Evolutionary conservation across 2,329 filamentous ascomycete species (phyloP).

Genomic region (Neofusicoccum cordaticola): DNA sequence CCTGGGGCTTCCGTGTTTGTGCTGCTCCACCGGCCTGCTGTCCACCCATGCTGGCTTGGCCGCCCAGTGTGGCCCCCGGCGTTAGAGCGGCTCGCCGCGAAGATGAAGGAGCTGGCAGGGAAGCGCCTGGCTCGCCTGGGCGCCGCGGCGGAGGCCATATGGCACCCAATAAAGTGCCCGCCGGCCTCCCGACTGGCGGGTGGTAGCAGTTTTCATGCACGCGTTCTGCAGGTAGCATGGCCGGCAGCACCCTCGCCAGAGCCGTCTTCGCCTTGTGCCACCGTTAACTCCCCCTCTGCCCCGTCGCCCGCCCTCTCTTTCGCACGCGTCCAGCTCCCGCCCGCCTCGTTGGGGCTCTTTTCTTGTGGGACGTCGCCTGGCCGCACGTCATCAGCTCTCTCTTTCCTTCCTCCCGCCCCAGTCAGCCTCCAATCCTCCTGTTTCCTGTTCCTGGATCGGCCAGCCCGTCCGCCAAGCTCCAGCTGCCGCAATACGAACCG

Average conservation of each 20-base stretch:
- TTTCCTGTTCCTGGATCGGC: slow-evolving; percentile 17
- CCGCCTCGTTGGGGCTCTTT: not conserved
- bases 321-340: not conserved
- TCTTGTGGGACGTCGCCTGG: slow-evolving; percentile 13
- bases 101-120: not conserved
- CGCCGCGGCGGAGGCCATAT: not conserved
- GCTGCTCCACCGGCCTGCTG: slow-evolving; percentile 4
- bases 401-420: not conserved
- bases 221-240: slow-evolving; percentile 2
- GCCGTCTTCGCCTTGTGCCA: not conserved
- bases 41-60: not conserved
- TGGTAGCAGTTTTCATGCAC: not conserved
- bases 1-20: slow-evolving; percentile 7
- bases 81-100: not conserved
- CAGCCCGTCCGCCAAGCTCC: slow-evolving; percentile 12
- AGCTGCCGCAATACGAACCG: slow-evolving; percentile 12
- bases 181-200: slow-evolving; percentile 1
- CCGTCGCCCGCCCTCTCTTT: not conserved
- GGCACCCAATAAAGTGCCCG: slow-evolving; percentile 7
- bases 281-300: not conserved
- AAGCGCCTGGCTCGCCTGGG: slow-evolving; percentile 1
- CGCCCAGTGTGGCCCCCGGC: not conserved
- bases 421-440: slow-evolving; percentile 9
- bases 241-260: not conserved
- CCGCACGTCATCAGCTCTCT: slow-evolving; percentile 11